Percentiles rank a stretch among this genome's conserved stretches.
phyloP scores from a whole-genome alignment of 768 basidiomycete genomes.

The Galerina marginata region DNA sequence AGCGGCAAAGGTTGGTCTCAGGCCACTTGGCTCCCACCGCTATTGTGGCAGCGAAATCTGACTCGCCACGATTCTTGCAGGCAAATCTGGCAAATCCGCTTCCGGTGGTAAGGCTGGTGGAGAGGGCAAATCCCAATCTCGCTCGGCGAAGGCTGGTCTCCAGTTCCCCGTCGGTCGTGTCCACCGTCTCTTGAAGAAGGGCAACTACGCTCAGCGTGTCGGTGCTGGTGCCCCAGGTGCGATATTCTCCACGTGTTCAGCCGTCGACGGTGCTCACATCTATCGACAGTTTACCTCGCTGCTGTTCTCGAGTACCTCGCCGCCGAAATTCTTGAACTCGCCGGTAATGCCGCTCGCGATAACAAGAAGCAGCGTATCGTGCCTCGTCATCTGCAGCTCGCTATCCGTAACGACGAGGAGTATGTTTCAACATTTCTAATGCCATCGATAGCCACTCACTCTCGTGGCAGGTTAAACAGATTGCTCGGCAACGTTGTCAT shows the following conservation, averaged over 20 bases:
- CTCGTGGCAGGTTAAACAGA: slow-evolving; percentile 58
- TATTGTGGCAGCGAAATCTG: slow-evolving; percentile 2
- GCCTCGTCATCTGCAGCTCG: slow-evolving; percentile 92
- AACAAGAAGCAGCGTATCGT: slow-evolving; percentile 97
- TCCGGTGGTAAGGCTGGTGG: slow-evolving; percentile 70
- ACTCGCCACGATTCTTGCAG: slow-evolving; percentile 21
- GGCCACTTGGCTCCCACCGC: background rate
- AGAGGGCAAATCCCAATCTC: slow-evolving; percentile 64
- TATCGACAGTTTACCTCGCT: slow-evolving; percentile 77
- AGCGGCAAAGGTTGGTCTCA: slow-evolving; percentile 43
- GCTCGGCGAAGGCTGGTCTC: slow-evolving; percentile 77
- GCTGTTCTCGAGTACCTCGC: slow-evolving; percentile 93
- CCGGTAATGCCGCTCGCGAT: slow-evolving; percentile 88
- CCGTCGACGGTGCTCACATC: slow-evolving; percentile 5
- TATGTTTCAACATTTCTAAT: slow-evolving; percentile 35
- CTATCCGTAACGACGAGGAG: slow-evolving; percentile 95
- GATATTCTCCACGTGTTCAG: slow-evolving; percentile 17
- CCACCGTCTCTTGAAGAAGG: slow-evolving; percentile 85
- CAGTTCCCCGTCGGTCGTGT: slow-evolving; percentile 95
- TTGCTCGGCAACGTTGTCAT: slow-evolving; percentile 86
- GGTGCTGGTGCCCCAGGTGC: slow-evolving; percentile 86
- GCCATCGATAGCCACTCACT: slow-evolving; percentile 6
- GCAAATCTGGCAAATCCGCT: slow-evolving; percentile 68
- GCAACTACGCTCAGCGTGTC: slow-evolving; percentile 86
- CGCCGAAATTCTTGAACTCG: slow-evolving; percentile 93